Evolutionary conservation across 2,329 filamentous ascomycete species (phyloP).

Genomic region (Diaporthe humulicola): DNA sequence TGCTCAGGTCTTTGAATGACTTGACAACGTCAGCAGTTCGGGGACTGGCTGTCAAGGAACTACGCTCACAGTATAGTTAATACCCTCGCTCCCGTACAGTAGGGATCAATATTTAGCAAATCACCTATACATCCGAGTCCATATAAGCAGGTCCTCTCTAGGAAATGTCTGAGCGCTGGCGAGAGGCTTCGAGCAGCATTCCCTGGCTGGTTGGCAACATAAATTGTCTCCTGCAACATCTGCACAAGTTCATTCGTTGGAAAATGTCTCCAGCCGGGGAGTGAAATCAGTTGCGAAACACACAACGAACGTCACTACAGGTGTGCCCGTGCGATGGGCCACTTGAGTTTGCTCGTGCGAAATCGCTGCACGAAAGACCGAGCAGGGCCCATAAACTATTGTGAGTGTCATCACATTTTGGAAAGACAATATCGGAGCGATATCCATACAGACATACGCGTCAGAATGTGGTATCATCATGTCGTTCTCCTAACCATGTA

Average conservation of each 20-base stretch:
- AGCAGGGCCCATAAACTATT: not conserved
- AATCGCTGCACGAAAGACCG: too few relatives aligned
- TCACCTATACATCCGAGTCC: not conserved
- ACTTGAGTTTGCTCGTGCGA: not conserved
- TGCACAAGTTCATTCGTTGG: too few relatives aligned
- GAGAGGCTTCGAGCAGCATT: not conserved
- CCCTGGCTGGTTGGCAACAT: not conserved
- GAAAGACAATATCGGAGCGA: not conserved
- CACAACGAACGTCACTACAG: not conserved
- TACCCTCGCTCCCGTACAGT: too few relatives aligned
- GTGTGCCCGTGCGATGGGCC: not conserved
- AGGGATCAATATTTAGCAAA: too few relatives aligned
- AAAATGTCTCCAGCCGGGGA: not conserved
- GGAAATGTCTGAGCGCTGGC: not conserved
- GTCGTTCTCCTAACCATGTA: not conserved
- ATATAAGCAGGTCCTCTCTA: not conserved
- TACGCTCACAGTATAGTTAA: too few relatives aligned
- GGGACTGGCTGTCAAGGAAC: too few relatives aligned
- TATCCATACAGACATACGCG: not conserved
- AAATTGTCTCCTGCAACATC: not conserved
- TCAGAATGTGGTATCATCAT: constrained; percentile 13
- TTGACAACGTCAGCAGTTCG: too few relatives aligned
- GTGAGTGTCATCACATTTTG: not conserved
- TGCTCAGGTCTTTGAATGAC: too few relatives aligned
- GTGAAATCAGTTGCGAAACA: not conserved